Base-by-base conservation (phyloP, 495 filamentous ascomycete genomes). In the Hyaloscypha finlandica region DNA sequence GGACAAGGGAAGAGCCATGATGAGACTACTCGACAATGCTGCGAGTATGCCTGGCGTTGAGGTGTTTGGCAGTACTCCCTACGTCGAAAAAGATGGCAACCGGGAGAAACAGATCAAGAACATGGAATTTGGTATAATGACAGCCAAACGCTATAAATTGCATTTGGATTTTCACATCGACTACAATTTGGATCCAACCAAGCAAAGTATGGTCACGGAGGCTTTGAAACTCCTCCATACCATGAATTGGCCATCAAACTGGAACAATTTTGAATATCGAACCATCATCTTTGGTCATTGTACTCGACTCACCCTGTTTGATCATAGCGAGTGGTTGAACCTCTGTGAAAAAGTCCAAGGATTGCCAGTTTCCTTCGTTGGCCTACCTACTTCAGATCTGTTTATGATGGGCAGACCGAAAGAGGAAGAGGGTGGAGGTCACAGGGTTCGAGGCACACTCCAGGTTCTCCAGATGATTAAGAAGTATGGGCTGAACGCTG, bases 151-250 rank as follows among this genome's bases (percentile, higher is more conserved):
- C 8, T 71, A 79, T 32, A 69, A 73, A 6, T 83, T 86, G 60
- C 88, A 90, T 73, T 71, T 93, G 8, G 90, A 93, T 70, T 85
- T 92, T 51, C 90, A 93, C 73, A 79, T 92, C 0, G 90, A 92
- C 73, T 92, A 92, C 73, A 84, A 89, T 68, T 76, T 92, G 8
- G 82, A 87, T 60, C 22, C 71, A 5, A 71, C 62, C 2, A 81
- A 71, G 35, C 74, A 81, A 59, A 78, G 86, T 0, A 68, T 88
- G 31, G 76, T 87, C 3, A 83, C 81, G 78, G 74, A 84, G 56
- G 85, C 86, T 5, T 59, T 92, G 20, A 67, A 81, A 3, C 75
- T 75, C 1, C 79, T 91, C 12, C 74, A 80, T 58, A 67, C 73
- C 33, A 72, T 77, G 37, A 67, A 77, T 6, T 90, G 88, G 87